These are phyloP conservation scores for Penicillium sp. DNA, from an alignment of 2,329 filamentous ascomycete genomes.

Conservation along the genomic window DNA sequence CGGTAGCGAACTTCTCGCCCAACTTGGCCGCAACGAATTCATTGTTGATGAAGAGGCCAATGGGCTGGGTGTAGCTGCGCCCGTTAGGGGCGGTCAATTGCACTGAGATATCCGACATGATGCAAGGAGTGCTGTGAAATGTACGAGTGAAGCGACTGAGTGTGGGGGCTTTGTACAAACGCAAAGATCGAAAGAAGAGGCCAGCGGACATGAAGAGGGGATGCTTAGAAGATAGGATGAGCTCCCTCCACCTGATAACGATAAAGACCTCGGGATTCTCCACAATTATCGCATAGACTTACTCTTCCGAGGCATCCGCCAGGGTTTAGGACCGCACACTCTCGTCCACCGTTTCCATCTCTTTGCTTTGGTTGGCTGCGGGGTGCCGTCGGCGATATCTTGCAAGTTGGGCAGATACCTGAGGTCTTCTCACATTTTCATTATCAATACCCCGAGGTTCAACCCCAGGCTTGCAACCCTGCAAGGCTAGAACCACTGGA, in stretches of 20 bases:
- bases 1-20: conserved; percentile 64
- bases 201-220: conserved; percentile 10
- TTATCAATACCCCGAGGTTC: neutral
- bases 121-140: conserved; percentile 29
- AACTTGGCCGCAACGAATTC: conserved; percentile 71
- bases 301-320: conserved; percentile 27
- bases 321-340: neutral
- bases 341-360: neutral
- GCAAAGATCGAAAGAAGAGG: conserved; percentile 11
- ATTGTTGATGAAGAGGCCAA: conserved; percentile 82
- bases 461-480: neutral
- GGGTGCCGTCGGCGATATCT: neutral
- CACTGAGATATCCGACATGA: conserved; percentile 42
- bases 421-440: neutral
- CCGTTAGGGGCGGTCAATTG: conserved; percentile 77
- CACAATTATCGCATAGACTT: conserved; percentile 34
- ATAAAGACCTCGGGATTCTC: conserved; percentile 16
- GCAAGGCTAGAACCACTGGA: neutral
- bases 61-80: conserved; percentile 68
- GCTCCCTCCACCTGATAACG: conserved; percentile 25
- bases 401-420: neutral
- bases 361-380: neutral
- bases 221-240: neutral
- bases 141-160: conserved; percentile 10
- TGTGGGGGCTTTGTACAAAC: conserved; percentile 9